phyloP scores from a whole-genome alignment of 2,329 filamentous ascomycete genomes.

The Xylaria sp. region DNA sequence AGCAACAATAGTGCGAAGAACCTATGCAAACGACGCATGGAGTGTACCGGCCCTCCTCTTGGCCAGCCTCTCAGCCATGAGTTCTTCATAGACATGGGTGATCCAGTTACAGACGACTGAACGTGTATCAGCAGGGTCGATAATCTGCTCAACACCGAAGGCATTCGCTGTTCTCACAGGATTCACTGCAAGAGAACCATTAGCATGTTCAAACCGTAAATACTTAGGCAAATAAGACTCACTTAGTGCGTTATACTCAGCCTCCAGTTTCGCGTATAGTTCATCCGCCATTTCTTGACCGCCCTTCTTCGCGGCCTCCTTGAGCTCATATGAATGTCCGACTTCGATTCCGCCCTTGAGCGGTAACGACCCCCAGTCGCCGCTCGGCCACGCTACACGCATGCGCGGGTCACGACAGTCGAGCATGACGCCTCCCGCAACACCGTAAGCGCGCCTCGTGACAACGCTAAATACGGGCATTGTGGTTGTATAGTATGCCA shows the following conservation, averaged over 20 bases:
- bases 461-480: slow-evolving; percentile 36
- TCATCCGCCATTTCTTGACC: slow-evolving; percentile 30
- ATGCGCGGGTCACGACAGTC: slow-evolving; percentile 38
- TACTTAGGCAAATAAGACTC: background rate
- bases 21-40: slow-evolving; percentile 33
- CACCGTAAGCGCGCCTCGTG: slow-evolving; percentile 34
- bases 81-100: slow-evolving; percentile 32
- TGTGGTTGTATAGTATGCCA: slow-evolving; percentile 37
- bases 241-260: slow-evolving; percentile 32
- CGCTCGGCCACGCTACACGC: slow-evolving; percentile 38
- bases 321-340: slow-evolving; percentile 33
- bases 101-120: slow-evolving; percentile 32
- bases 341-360: slow-evolving; percentile 37
- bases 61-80: slow-evolving; percentile 33
- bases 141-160: slow-evolving; percentile 36
- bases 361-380: slow-evolving; percentile 37
- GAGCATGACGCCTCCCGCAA: slow-evolving; percentile 34
- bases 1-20: background rate
- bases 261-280: slow-evolving; percentile 33
- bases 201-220: background rate
- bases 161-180: slow-evolving; percentile 36
- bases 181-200: slow-evolving; percentile 25
- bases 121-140: slow-evolving; percentile 33
- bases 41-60: slow-evolving; percentile 33
- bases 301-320: slow-evolving; percentile 32